A percentile compares a stretch with the other conserved stretches of the same genome.
Conservation (phyloP, 495 filamentous ascomycete species). For the Podospora pseudopauciseta region DNA sequence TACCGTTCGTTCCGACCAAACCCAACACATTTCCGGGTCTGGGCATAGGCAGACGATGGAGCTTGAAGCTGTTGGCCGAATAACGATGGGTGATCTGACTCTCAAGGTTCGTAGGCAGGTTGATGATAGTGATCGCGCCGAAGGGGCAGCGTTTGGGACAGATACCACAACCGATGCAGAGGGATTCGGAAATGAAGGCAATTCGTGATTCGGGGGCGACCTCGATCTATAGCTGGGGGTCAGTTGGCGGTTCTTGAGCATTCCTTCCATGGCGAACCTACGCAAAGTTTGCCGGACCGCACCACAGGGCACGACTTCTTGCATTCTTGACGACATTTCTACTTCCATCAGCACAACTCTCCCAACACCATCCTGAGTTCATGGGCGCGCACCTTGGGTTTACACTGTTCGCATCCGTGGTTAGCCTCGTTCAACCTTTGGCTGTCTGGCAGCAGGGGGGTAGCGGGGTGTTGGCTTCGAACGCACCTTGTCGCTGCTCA, state of each 20-base stretch:
- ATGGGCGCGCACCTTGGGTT: constrained; percentile 72
- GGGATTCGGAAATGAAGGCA: constrained; percentile 91
- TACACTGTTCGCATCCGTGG: constrained; percentile 61
- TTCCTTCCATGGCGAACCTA: constrained; percentile 10
- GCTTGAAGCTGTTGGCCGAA: constrained; percentile 98
- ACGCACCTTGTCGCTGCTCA: constrained; percentile 92
- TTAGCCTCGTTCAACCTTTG: constrained; percentile 13
- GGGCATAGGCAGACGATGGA: constrained; percentile 92
- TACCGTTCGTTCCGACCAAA: constrained; percentile 98
- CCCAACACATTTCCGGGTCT: constrained; percentile 95
- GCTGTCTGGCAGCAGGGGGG: constrained; percentile 6
- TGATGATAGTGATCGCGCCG: constrained; percentile 98
- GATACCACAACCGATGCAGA: constrained; percentile 86
- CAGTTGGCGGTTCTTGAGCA: constrained; percentile 2
- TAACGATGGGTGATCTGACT: constrained; percentile 97
- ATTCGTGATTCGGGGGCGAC: constrained; percentile 86
- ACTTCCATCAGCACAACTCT: constrained; percentile 14
- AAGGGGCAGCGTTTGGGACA: constrained; percentile 99
- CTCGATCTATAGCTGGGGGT: constrained; percentile 17
- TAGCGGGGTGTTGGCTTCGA: not conserved
- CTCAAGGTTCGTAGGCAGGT: constrained; percentile 96
- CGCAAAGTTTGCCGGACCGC: constrained; percentile 89
- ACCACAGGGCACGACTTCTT: constrained; percentile 98
- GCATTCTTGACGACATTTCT: constrained; percentile 79
- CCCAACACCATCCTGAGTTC: not conserved